Evolutionary conservation across 495 filamentous ascomycete genomes (phyloP).

Genomic region (Pyrenopolyporus hunteri): DNA sequence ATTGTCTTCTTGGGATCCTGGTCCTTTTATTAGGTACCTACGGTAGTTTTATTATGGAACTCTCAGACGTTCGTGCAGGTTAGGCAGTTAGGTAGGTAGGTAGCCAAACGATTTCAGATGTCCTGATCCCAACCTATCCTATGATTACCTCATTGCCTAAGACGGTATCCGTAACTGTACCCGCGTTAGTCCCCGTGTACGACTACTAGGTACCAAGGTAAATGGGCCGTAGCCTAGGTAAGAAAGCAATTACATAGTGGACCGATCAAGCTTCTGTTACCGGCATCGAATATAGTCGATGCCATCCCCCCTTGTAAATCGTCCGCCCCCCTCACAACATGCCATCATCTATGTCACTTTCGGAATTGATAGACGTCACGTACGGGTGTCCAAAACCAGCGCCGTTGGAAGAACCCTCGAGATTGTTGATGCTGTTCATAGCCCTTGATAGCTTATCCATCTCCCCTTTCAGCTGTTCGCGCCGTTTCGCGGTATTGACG

Average conservation of each 20-base stretch:
- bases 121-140: not conserved
- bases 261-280: not conserved
- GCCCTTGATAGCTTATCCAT: slow-evolving; percentile 48
- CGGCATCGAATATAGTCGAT: not conserved
- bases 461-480: slow-evolving; percentile 46
- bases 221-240: not conserved
- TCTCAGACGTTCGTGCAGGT: too few relatives aligned
- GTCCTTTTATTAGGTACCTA: slow-evolving; percentile 13
- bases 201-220: too few relatives aligned
- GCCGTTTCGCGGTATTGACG: slow-evolving; percentile 41
- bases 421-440: slow-evolving; percentile 48
- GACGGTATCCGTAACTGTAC: too few relatives aligned
- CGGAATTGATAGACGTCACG: slow-evolving; percentile 8
- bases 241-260: not conserved
- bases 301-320: not conserved
- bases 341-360: slow-evolving; percentile 31
- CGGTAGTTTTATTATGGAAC: not conserved
- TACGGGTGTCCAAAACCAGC: not conserved
- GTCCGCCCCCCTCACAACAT: slow-evolving; percentile 6
- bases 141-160: not conserved
- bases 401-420: slow-evolving; percentile 24
- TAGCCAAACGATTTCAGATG: not conserved
- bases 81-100: too few relatives aligned
- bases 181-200: too few relatives aligned
- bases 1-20: not conserved